Percentiles rank a stretch among this genome's conserved stretches.
phyloP scores from a whole-genome alignment of 2,329 filamentous ascomycete genomes.

The Ceratocystiopsis sp. region DNA sequence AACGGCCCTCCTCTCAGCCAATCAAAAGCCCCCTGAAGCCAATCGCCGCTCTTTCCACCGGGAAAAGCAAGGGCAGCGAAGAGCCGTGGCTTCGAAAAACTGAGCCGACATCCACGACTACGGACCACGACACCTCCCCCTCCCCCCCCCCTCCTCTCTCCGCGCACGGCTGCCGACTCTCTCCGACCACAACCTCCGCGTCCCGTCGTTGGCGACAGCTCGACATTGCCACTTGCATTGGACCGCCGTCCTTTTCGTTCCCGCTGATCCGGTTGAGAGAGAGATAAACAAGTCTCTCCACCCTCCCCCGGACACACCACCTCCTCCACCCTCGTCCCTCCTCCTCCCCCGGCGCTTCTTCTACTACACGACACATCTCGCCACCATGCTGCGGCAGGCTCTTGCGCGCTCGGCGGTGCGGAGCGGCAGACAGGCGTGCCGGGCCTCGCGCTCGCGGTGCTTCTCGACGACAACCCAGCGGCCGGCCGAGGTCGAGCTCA shows the following conservation, averaged over 20 bases:
- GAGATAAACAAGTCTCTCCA: neutral
- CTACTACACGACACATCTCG: conserved; percentile 10
- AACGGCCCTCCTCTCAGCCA: conserved; percentile 8
- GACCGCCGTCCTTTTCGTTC: neutral
- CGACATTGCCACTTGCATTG: neutral
- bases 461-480: conserved; percentile 69
- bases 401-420: conserved; percentile 52
- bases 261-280: neutral
- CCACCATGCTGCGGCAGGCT: conserved; percentile 51
- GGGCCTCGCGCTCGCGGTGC: conserved; percentile 42
- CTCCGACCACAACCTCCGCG: neutral
- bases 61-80: conserved; percentile 7
- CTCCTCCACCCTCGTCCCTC: neutral
- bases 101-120: neutral
- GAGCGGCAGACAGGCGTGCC: conserved; percentile 39
- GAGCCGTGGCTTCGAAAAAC: neutral
- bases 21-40: conserved; percentile 8
- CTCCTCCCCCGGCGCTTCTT: neutral
- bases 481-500: conserved; percentile 88
- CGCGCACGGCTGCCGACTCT: too few relatives aligned
- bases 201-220: neutral
- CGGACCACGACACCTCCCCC: neutral
- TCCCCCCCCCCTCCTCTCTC: too few relatives aligned
- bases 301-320: neutral
- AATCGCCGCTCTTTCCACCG: conserved; percentile 9